These are phyloP conservation scores for Dryas integrifolia DNA, from an alignment of 331 rosid genomes.

Conservation along the genomic window DNA sequence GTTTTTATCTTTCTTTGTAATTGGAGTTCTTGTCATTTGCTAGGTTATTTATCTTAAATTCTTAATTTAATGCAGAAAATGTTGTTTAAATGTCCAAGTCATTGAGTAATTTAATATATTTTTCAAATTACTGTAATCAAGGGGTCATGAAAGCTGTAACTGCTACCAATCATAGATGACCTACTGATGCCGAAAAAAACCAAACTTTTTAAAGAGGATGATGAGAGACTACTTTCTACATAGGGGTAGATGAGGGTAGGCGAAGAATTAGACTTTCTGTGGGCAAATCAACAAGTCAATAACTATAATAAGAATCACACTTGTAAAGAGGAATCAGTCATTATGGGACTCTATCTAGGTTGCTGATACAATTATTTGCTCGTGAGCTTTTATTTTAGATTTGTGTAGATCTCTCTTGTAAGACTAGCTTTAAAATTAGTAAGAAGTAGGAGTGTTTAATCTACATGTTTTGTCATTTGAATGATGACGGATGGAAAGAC, in stretches of 20 bases:
- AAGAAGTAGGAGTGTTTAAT: no score
- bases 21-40: neutral
- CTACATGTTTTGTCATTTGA: no score
- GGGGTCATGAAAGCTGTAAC: neutral
- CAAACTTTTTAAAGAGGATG: neutral
- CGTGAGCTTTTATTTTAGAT: neutral
- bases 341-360: neutral
- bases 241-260: conserved; percentile 3
- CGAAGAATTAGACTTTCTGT: neutral
- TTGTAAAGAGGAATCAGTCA: neutral
- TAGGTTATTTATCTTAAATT: conserved; percentile 3
- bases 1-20: neutral
- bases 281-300: no score
- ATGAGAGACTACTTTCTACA: conserved; percentile 1
- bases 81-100: neutral
- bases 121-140: neutral
- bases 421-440: neutral
- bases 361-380: neutral
- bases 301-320: no score
- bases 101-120: neutral
- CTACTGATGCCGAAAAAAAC: neutral
- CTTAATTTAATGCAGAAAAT: neutral
- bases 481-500: no score
- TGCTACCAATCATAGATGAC: neutral
- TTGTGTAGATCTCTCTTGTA: neutral